phyloP scores from a whole-genome alignment of 2,329 filamentous ascomycete genomes.

The Ascochyta viciae-villosae region DNA sequence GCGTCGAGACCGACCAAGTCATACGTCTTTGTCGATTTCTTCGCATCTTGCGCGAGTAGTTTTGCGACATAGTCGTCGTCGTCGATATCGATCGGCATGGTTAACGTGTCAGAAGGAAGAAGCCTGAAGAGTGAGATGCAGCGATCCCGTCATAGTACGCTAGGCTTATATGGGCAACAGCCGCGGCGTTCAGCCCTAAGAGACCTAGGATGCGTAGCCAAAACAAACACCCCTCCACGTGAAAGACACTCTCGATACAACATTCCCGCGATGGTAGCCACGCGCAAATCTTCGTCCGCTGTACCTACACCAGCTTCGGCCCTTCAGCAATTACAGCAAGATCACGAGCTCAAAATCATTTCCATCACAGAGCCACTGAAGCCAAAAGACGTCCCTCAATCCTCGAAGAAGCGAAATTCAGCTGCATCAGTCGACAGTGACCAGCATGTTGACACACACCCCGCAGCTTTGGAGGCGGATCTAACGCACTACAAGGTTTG shows the following conservation, averaged over 20 bases:
- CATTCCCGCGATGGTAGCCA: conserved; percentile 34
- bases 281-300: conserved; percentile 30
- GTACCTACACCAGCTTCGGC: conserved; percentile 38
- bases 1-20: conserved; percentile 76
- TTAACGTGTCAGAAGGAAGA: conserved; percentile 1
- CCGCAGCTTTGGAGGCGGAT: conserved; percentile 81
- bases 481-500: conserved; percentile 80
- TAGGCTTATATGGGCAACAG: conserved; percentile 26
- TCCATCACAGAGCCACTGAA: conserved; percentile 78
- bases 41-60: conserved; percentile 81
- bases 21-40: conserved; percentile 74
- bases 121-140: not conserved
- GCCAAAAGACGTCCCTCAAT: conserved; percentile 55
- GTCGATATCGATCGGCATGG: conserved; percentile 34
- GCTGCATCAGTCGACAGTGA: conserved; percentile 73
- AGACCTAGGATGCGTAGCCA: conserved; percentile 19
- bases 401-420: conserved; percentile 50
- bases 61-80: conserved; percentile 82
- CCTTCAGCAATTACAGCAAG: conserved; percentile 63
- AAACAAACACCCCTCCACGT: conserved; percentile 40
- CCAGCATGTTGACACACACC: conserved; percentile 69
- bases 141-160: conserved; percentile 11
- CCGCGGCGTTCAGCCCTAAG: conserved; percentile 32
- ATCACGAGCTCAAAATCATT: conserved; percentile 73
- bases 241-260: not conserved